Evolutionary conservation across 2,329 filamentous ascomycete genomes (phyloP).

Genomic region (Cladosporium sp.): DNA sequence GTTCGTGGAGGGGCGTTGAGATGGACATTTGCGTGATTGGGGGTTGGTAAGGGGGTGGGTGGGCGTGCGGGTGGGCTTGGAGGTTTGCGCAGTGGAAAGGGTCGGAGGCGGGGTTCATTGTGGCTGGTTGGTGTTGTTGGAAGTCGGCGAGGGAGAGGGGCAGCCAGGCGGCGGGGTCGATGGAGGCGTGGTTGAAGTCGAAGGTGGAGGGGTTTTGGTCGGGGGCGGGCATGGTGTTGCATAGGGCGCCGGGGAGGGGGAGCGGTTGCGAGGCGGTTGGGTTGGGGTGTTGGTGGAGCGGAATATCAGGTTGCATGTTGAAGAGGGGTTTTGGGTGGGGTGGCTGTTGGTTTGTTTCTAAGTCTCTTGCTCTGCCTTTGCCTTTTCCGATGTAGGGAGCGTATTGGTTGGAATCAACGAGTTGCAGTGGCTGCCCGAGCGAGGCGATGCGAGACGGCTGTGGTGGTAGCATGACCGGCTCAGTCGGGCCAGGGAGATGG

Average conservation of each 20-base stretch:
- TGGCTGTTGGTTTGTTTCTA: background rate
- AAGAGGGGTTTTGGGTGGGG: background rate
- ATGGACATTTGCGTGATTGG: background rate
- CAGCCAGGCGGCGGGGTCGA: no score
- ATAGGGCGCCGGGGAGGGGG: no score
- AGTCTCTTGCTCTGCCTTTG: slow-evolving; percentile 7
- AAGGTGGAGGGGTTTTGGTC: background rate
- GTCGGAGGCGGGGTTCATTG: background rate
- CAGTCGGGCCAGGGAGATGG: background rate
- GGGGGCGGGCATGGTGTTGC: no score
- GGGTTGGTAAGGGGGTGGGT: background rate
- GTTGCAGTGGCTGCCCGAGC: slow-evolving; percentile 1
- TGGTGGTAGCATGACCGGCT: slow-evolving; percentile 4
- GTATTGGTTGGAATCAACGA: background rate
- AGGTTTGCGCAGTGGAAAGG: background rate
- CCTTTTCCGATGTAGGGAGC: slow-evolving; percentile 3
- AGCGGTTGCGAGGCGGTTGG: no score
- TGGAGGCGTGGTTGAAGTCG: background rate
- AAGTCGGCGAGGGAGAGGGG: background rate
- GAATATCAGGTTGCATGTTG: background rate
- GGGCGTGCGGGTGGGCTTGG: background rate
- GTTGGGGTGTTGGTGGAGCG: no score
- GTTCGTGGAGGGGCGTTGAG: background rate
- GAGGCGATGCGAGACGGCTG: background rate
- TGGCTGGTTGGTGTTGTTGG: background rate